Conservation (phyloP, 768 basidiomycete genomes). For the Nidularia sp. region DNA sequence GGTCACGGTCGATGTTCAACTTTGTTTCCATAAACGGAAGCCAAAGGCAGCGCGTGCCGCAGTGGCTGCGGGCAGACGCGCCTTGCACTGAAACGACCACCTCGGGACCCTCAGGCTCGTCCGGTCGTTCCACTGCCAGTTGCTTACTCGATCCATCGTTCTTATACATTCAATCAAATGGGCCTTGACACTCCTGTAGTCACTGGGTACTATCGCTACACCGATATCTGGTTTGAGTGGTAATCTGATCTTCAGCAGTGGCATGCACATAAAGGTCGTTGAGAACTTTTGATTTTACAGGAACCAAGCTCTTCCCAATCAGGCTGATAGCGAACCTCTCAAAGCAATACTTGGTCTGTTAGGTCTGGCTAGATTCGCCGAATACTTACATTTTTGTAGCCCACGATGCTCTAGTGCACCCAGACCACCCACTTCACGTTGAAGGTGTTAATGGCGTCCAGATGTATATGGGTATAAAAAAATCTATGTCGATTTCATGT, state of each 20-base stretch:
- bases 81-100: background rate
- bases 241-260: constrained; percentile 15
- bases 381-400: constrained; percentile 24
- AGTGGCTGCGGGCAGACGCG: background rate
- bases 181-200: constrained; percentile 35
- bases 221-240: constrained; percentile 85
- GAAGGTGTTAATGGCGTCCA: constrained; percentile 64
- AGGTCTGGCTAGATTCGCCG: background rate
- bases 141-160: background rate
- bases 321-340: constrained; percentile 54
- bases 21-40: constrained; percentile 18
- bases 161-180: constrained; percentile 7
- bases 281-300: constrained; percentile 24
- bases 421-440: constrained; percentile 67
- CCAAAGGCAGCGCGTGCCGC: constrained; percentile 5
- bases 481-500: too few relatives aligned
- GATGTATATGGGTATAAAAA: constrained; percentile 56
- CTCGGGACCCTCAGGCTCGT: background rate
- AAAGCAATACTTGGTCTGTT: constrained; percentile 59
- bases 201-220: constrained; percentile 79
- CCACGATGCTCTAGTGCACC: constrained; percentile 64
- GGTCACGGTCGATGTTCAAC: constrained; percentile 15
- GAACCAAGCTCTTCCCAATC: constrained; percentile 52
- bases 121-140: background rate
- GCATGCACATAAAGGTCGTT: background rate